A percentile compares a stretch with the other conserved stretches of the same genome.
Conservation (phyloP, 768 basidiomycete genomes). For the Lactifluus echinatus region DNA sequence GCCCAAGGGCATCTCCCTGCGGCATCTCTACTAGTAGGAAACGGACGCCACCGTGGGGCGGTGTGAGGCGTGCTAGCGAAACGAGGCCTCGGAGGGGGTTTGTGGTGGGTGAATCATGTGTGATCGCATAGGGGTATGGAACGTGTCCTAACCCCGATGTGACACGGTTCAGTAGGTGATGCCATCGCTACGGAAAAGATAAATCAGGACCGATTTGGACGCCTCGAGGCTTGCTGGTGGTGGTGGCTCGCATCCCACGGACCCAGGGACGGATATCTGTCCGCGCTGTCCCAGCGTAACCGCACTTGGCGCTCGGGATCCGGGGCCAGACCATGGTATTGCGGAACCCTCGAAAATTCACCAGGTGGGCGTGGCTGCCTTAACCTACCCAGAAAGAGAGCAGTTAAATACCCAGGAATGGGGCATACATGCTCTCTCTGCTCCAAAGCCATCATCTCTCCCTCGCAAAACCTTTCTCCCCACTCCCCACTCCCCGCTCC, state of each 20-base stretch:
- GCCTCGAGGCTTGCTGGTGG: slow-evolving; percentile 12
- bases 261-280: slow-evolving; percentile 3
- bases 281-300: slow-evolving; percentile 16
- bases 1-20: not conserved
- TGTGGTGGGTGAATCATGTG: slow-evolving; percentile 17
- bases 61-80: not conserved
- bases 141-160: slow-evolving; percentile 14
- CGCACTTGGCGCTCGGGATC: slow-evolving; percentile 4
- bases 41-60: slow-evolving; percentile 5
- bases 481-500: not conserved
- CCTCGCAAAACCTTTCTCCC: not conserved
- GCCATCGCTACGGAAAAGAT: slow-evolving; percentile 8
- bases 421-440: not conserved
- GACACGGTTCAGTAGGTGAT: slow-evolving; percentile 7
- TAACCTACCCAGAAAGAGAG: slow-evolving; percentile 7
- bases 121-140: slow-evolving; percentile 11
- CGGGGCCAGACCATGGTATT: slow-evolving; percentile 11
- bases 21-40: not conserved
- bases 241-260: slow-evolving; percentile 7
- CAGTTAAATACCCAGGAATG: slow-evolving; percentile 11
- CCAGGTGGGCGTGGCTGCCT: slow-evolving; percentile 15
- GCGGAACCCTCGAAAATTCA: slow-evolving; percentile 14
- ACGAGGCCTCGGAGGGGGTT: slow-evolving; percentile 11
- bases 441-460: not conserved
- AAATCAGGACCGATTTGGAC: slow-evolving; percentile 10